Evolutionary conservation across 495 filamentous ascomycete species (phyloP), one percentile per base, ranked within the genome.

Genomic region (Neurospora sp.): DNA sequence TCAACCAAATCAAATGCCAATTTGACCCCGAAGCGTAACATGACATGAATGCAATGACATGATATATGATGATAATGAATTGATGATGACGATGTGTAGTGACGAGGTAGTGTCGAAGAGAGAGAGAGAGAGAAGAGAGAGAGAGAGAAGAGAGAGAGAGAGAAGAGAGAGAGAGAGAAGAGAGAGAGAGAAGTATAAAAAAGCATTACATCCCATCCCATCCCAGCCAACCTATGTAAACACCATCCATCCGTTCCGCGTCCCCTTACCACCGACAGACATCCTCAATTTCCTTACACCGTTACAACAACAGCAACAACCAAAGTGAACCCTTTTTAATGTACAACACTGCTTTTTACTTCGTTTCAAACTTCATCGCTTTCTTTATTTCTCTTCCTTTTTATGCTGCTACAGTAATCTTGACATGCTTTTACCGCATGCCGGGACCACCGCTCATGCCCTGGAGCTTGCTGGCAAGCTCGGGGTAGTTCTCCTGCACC

Each of bases 401-500:
- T 42, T 43, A 37, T 43, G 1, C 9, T 42, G 19, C 28, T 62
- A 28, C 38, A 71, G 34, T 24, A 59, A 45, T 42, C 39, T 37
- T 69, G 39, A 24, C 70, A 71, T n/a, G 24, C 36, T 42, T 73
- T 74, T 79, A 80, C 54, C 71, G 73, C 75, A 78, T 73, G 76
- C 80, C 79, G n/a, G 78, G 78, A 39, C 77, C 43, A 39, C 73
- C 77, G 39, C 78, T 79, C 90, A 96, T 93, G 62, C 90, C 88
- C 73, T 92, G 90, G 71, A 99, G 88, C 77, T 92, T 91, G 71
- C 86, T 90, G 15, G 94, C 93, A 38, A 99, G 89, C 82, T 96
- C 90, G n/a, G 96, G 96, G 79, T 99, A 98, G 83, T 97, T 96
- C 84, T 98, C 93, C 84, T 98, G 94, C 19, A 99, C 96, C 85